These are phyloP conservation scores for Cercospora zeina DNA, from an alignment of 2,329 filamentous ascomycete species.

Conservation along the genomic window DNA sequence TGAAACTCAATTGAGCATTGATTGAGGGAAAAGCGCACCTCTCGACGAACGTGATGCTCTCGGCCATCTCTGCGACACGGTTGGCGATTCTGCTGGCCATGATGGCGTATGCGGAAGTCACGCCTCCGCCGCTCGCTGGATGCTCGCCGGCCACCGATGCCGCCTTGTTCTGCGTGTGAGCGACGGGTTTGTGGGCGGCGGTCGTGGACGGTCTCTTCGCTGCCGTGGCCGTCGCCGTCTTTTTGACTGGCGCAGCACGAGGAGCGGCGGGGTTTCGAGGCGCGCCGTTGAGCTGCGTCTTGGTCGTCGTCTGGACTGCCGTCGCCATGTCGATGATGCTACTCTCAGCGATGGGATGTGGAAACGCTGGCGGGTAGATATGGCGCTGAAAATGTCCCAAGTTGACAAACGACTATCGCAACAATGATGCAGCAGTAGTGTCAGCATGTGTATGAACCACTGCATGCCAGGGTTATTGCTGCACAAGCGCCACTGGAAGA, in stretches of 20 bases:
- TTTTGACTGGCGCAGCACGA: conserved; percentile 26
- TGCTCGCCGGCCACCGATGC: conserved; percentile 40
- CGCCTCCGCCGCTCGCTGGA: conserved; percentile 30
- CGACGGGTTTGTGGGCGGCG: conserved; percentile 31
- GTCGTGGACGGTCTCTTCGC: conserved; percentile 24
- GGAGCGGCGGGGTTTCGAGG: conserved; percentile 32
- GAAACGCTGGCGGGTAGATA: not conserved
- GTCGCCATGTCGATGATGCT: conserved; percentile 26
- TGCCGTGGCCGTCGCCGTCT: conserved; percentile 19
- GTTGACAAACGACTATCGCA: conserved; percentile 1
- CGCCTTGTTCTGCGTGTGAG: conserved; percentile 38
- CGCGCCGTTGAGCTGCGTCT: conserved; percentile 32
- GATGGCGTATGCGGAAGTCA: conserved; percentile 52
- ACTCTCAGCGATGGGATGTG: not conserved
- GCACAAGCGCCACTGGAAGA: conserved; percentile 7
- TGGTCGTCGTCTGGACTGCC: conserved; percentile 22
- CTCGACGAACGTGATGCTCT: conserved; percentile 55
- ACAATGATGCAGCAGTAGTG: conserved; percentile 11
- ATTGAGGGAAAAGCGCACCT: conserved; percentile 38
- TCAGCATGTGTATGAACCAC: not conserved
- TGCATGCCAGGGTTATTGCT: conserved; percentile 13
- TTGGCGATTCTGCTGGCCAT: conserved; percentile 55
- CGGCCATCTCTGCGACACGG: conserved; percentile 55
- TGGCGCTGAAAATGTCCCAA: not conserved
- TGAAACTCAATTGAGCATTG: conserved; percentile 10